Evolutionary conservation across 2,329 filamentous ascomycete species (phyloP), one percentile per base, ranked within the genome.

Genomic region (Sarocladiaceae sp.): DNA sequence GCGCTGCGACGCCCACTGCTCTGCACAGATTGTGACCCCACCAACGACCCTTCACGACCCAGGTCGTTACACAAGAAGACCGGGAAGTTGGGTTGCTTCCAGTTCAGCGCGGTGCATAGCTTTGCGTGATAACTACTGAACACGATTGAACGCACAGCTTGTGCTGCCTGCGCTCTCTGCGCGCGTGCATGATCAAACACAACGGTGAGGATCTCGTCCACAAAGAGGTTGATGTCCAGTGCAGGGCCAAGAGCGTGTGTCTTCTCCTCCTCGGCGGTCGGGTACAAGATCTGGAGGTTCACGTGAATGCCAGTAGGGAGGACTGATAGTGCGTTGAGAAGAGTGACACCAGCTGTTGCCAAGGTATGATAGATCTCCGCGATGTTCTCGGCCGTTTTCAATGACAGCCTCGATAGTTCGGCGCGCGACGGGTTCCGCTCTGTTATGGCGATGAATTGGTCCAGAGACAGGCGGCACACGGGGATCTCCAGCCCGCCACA

Each of bases 11-110:
- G 79, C 15, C 88, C 90, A 58, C 84, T 88, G 59, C 78, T 73
- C 54, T 70, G 64, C 13, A 73, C 61, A 36, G 66, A 66, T 1
- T 67, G 66, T 13, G 67, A 64, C 6, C 62, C 60, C 53, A 70
- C 69, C 3, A 50, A 31, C 20, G 69, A 64, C 25, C 76, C 78
- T 54, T 84, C 80, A 7, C 79, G 76, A 20, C 90, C 90, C 23
- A 97, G 81, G 54, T 97, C 91, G 67, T 97, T 97, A 72, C 92
- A 97, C 44, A 97, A 78, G 60, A 99, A 88, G 0, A 97, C 90
- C 0, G 94, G 94, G 66, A 96, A 99, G 65, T 97, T 99, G 2
- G 94, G 94, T 68, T 99, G 94, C 69, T 99, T 99, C 94, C 94
- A 99, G 70, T 99, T 99, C 61, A 99, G 73, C 4, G 93, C 92